A percentile compares a stretch with the other conserved stretches of the same genome.
These are phyloP conservation scores for Nicotiana paniculata DNA, from an alignment of 257 asterid genomes.

Conservation along the genomic window DNA sequence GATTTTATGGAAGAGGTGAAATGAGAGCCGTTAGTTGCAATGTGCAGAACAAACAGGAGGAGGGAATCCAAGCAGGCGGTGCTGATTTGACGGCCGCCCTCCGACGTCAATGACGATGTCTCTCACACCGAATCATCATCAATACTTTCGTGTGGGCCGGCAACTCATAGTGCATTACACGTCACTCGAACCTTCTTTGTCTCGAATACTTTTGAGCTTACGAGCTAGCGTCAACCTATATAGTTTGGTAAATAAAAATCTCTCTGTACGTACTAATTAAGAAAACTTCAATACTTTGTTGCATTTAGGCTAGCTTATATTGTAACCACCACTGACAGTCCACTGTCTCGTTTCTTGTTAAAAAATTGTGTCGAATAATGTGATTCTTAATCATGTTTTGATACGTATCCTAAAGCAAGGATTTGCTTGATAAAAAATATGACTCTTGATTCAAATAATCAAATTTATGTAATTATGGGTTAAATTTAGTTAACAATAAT, in stretches of 20 bases:
- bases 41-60: neutral
- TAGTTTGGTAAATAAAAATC: neutral
- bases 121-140: neutral
- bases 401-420: neutral
- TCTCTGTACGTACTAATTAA: neutral
- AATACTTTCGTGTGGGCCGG: neutral
- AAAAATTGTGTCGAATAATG: neutral
- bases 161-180: slow-evolving; percentile 24
- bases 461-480: too few species aligned
- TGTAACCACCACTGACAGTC: neutral
- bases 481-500: too few species aligned
- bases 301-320: neutral
- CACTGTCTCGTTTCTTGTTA: neutral
- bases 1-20: neutral
- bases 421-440: too few species aligned
- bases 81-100: slow-evolving; percentile 21
- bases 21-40: slow-evolving; percentile 20
- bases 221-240: neutral
- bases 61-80: slow-evolving; percentile 4
- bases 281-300: neutral
- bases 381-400: neutral
- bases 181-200: slow-evolving; percentile 17
- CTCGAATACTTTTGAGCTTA: neutral
- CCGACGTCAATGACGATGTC: neutral
- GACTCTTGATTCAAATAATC: too few species aligned